These are phyloP conservation scores for Dendrobium nobile DNA, from an alignment of 106 monocot species.

Conservation along the genomic window DNA sequence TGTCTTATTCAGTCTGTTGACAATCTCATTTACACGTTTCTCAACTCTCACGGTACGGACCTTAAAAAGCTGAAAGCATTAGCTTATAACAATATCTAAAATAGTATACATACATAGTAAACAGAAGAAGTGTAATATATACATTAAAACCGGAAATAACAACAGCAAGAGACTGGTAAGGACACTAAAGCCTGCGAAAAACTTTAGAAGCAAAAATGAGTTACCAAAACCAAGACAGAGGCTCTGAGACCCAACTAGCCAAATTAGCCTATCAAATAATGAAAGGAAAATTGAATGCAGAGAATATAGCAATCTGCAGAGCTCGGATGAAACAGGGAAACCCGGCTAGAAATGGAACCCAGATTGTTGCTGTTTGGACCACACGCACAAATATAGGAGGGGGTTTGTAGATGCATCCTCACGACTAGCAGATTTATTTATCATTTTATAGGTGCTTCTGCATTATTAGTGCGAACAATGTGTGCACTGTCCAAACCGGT, in stretches of 20 bases:
- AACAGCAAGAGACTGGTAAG: neutral
- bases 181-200: neutral
- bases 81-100: neutral
- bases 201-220: neutral
- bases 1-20: constrained; percentile 90
- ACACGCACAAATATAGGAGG: neutral
- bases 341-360: neutral
- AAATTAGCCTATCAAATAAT: neutral
- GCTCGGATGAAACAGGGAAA: neutral
- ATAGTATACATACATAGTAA: neutral
- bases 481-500: neutral
- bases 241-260: neutral
- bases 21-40: constrained; percentile 84
- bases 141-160: neutral
- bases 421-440: neutral
- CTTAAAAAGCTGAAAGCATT: constrained; percentile 17
- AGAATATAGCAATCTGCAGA: neutral
- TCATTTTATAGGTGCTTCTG: neutral
- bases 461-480: neutral
- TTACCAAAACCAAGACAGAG: neutral
- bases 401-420: neutral
- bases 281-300: neutral
- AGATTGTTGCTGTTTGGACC: neutral
- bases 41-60: constrained; percentile 78
- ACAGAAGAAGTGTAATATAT: neutral